Evolutionary conservation across 148 eudicot species (phyloP), one percentile per base, ranked within the genome.

Genomic region (Limonium bicolor): DNA sequence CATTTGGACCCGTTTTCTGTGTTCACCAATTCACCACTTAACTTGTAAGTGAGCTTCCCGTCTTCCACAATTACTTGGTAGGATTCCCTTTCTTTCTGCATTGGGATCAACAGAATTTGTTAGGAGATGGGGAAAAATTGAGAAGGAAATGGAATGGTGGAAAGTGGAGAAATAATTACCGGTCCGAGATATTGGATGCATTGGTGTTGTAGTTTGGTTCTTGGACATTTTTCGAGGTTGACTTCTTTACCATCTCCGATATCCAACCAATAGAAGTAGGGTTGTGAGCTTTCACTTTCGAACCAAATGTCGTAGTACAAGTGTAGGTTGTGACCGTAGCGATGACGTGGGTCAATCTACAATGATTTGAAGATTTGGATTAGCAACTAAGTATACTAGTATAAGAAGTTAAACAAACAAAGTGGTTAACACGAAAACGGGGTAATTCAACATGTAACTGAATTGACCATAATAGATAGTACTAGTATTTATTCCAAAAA

Each of bases 251-350:
- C 96, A 17, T 77, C 69, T 51, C 94, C 94, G 17, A 83, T 69
- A 49, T 87, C 96, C 80, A 87, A 70, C 96, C 99, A 90, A 73
- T 80, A 90, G 51, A 90, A 90, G 77, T 84, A 90, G 25, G 99
- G 99, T 50, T 90, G 99, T 29, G 64, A 49, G 65, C 95, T 90
- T 67, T 90, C 85, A 30, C 99, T 80, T 46, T 56, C 36, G 56
- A 84, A 77, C 99, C 95, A 84, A 32, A 77, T 36, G 53, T 75
- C 85, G 28, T 90, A 90, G 46, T 90, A 84, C 51, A 77, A 26
- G 61, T 90, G 95, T 65, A 90, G 69, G 62, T 90, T 90, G 75
- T 84, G 97, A 3, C 97, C 97, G 50, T 90, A 84, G 4, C 95
- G 80, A 63, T 84, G 95, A 22, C 97, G 84, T 68, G 97, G 95